These are phyloP conservation scores for Penicillium sumatraense DNA, from an alignment of 2,329 filamentous ascomycete genomes.

Conservation along the genomic window DNA sequence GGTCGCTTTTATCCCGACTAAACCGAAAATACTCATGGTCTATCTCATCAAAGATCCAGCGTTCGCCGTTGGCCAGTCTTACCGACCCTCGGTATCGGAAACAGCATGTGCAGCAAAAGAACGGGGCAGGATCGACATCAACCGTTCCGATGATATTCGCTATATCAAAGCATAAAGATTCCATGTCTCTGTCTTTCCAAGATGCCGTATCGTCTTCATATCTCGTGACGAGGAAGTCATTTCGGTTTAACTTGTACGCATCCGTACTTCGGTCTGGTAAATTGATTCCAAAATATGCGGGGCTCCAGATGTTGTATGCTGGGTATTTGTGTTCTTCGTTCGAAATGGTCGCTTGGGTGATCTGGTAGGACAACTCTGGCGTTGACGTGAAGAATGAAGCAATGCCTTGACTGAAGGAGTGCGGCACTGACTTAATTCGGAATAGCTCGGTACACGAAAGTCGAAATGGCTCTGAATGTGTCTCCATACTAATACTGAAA, in stretches of 20 bases:
- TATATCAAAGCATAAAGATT: neutral
- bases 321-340: neutral
- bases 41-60: neutral
- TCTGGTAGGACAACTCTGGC: neutral
- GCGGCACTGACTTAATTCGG: too few relatives aligned
- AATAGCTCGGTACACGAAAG: too few relatives aligned
- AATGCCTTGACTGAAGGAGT: neutral
- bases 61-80: neutral
- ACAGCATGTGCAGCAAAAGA: neutral
- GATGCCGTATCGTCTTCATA: neutral
- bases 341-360: neutral
- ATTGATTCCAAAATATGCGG: neutral
- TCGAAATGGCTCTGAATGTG: too few relatives aligned
- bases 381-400: slow-evolving; percentile 25
- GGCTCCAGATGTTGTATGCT: neutral
- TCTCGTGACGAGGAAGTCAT: neutral
- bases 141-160: neutral
- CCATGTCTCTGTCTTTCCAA: neutral
- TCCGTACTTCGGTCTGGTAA: neutral
- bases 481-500: too few relatives aligned
- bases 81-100: neutral
- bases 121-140: neutral
- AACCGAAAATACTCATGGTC: neutral
- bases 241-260: neutral
- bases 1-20: neutral